phyloP scores from a whole-genome alignment of 2,329 filamentous ascomycete species.

The Cladophialophora yegresii region DNA sequence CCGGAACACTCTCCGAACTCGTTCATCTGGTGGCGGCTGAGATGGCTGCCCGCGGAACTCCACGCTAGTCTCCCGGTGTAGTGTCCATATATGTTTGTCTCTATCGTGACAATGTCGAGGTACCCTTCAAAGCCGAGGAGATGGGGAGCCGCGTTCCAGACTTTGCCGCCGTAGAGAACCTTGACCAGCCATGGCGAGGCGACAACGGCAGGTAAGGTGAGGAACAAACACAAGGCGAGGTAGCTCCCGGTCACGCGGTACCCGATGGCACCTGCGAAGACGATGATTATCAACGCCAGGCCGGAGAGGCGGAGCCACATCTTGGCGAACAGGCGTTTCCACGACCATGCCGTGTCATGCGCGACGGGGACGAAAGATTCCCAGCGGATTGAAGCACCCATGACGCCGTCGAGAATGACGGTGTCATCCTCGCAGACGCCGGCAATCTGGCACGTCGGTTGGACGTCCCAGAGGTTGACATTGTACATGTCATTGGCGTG shows the following conservation, averaged over 20 bases:
- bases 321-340: constrained; percentile 8
- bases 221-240: constrained; percentile 1
- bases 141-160: constrained; percentile 16
- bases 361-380: constrained; percentile 18
- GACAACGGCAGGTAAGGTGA: constrained; percentile 6
- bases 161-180: constrained; percentile 20
- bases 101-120: constrained; percentile 19
- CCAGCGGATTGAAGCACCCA: constrained; percentile 46
- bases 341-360: constrained; percentile 8
- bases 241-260: not conserved
- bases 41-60: constrained; percentile 40
- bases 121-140: constrained; percentile 22
- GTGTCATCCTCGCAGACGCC: constrained; percentile 46
- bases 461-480: constrained; percentile 47
- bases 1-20: constrained; percentile 37
- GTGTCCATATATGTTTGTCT: constrained; percentile 18
- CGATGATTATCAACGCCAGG: constrained; percentile 9
- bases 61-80: constrained; percentile 25
- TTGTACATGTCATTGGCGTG: constrained; percentile 44
- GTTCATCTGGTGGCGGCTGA: constrained; percentile 41
- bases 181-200: constrained; percentile 14
- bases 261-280: not conserved
- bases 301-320: constrained; percentile 8
- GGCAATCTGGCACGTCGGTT: constrained; percentile 44
- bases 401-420: constrained; percentile 42